Conservation (phyloP, 305 asterid genomes). For the Rubia tinctorum region DNA sequence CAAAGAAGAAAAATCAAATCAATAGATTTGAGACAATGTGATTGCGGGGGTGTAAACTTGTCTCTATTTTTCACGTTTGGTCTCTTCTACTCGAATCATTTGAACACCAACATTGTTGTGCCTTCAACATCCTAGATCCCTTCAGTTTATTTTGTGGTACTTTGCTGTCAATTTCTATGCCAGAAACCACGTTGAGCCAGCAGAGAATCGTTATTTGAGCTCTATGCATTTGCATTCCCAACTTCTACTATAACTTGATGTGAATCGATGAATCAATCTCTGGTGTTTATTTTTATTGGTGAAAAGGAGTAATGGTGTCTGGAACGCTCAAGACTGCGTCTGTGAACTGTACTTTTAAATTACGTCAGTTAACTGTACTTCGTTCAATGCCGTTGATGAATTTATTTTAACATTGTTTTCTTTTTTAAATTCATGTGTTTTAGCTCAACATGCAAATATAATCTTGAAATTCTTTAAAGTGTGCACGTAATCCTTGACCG, state of each 20-base stretch:
- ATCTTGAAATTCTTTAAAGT: too few relatives aligned
- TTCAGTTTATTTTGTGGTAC: not conserved
- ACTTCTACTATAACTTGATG: not conserved
- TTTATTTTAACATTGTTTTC: too few relatives aligned
- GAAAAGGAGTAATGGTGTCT: not conserved
- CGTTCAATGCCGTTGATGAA: too few relatives aligned
- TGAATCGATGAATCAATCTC: not conserved
- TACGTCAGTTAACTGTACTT: too few relatives aligned
- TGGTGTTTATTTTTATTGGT: not conserved
- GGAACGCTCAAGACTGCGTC: too few relatives aligned
- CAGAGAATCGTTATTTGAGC: not conserved
- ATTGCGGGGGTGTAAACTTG: not conserved
- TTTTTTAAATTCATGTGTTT: too few relatives aligned
- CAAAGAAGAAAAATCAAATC: not conserved
- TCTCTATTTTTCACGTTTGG: not conserved
- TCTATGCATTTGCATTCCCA: not conserved
- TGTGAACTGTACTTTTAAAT: too few relatives aligned
- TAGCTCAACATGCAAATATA: too few relatives aligned
- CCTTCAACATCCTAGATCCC: not conserved
- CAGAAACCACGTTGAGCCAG: not conserved
- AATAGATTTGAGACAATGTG: not conserved
- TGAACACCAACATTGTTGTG: constrained; percentile 6
- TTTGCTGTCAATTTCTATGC: not conserved
- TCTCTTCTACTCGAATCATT: not conserved
- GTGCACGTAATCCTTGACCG: too few relatives aligned